phyloP scores from a whole-genome alignment of 768 basidiomycete species.

The Nevesoporus exiguus region DNA sequence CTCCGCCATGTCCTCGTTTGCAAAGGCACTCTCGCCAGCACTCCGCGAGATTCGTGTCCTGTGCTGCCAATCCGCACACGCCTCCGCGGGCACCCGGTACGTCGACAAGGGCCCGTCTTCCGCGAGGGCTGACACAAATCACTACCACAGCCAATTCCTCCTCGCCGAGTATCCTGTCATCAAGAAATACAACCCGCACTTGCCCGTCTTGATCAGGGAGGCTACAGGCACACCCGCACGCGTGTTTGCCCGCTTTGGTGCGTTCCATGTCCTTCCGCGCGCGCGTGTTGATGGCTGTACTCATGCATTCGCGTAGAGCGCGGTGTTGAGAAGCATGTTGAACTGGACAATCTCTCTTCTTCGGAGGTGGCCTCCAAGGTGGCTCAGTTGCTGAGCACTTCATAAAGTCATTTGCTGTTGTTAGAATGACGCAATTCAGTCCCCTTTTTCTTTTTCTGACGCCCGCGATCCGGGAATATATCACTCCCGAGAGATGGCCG shows the following conservation, averaged over 20 bases:
- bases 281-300: slow-evolving; percentile 12
- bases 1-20: slow-evolving; percentile 54
- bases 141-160: slow-evolving; percentile 66
- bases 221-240: slow-evolving; percentile 77
- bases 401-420: slow-evolving; percentile 14
- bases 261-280: slow-evolving; percentile 30
- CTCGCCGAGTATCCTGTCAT: slow-evolving; percentile 67
- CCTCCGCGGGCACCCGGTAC: slow-evolving; percentile 79
- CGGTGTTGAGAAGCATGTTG: slow-evolving; percentile 77
- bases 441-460: not conserved
- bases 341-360: slow-evolving; percentile 71
- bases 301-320: slow-evolving; percentile 48
- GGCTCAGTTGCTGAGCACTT: slow-evolving; percentile 50
- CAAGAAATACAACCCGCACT: slow-evolving; percentile 81
- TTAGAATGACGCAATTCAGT: slow-evolving; percentile 8
- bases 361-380: slow-evolving; percentile 71
- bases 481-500: not conserved
- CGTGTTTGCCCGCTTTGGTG: slow-evolving; percentile 84
- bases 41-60: slow-evolving; percentile 78
- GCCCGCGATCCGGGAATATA: not conserved
- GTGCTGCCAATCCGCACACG: slow-evolving; percentile 71
- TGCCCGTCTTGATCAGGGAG: slow-evolving; percentile 81
- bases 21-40: slow-evolving; percentile 73
- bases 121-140: not conserved
- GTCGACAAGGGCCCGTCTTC: slow-evolving; percentile 18